phyloP scores from a whole-genome alignment of 441 rosid species.

The Mallotus repandus region DNA sequence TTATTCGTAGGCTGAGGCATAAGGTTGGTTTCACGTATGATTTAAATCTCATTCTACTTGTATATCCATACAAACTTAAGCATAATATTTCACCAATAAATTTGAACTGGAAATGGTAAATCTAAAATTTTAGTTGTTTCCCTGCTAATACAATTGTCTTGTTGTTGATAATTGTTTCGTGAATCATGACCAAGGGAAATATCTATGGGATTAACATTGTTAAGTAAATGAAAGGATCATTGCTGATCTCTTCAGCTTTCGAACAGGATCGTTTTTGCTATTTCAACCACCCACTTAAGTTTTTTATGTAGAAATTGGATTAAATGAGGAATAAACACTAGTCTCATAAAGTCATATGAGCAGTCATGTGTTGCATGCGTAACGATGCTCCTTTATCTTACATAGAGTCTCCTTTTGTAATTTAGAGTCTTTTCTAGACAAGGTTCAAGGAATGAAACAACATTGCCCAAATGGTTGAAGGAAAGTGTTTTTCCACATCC shows the following conservation, averaged over 20 bases:
- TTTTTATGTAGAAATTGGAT: not conserved
- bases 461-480: not conserved
- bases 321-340: not conserved
- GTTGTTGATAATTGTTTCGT: not conserved
- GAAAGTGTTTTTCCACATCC: not conserved
- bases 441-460: not conserved
- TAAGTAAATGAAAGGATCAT: not conserved
- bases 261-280: not conserved
- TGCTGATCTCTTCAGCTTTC: not conserved
- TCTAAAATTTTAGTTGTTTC: not conserved
- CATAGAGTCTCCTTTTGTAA: not conserved
- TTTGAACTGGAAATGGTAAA: not conserved
- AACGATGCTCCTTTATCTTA: constrained; percentile 1
- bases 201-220: no score
- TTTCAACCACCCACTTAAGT: not conserved
- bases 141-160: not conserved
- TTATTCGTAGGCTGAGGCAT: constrained; percentile 65
- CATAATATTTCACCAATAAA: not conserved
- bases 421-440: not conserved
- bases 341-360: not conserved
- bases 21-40: constrained; percentile 53
- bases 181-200: constrained; percentile 1
- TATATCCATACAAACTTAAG: not conserved
- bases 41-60: constrained; percentile 1
- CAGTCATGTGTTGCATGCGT: not conserved